A percentile compares a stretch with the other conserved stretches of the same genome.
Conservation (phyloP, 202 grass and related monocot genomes). For the Eragrostis tef region DNA sequence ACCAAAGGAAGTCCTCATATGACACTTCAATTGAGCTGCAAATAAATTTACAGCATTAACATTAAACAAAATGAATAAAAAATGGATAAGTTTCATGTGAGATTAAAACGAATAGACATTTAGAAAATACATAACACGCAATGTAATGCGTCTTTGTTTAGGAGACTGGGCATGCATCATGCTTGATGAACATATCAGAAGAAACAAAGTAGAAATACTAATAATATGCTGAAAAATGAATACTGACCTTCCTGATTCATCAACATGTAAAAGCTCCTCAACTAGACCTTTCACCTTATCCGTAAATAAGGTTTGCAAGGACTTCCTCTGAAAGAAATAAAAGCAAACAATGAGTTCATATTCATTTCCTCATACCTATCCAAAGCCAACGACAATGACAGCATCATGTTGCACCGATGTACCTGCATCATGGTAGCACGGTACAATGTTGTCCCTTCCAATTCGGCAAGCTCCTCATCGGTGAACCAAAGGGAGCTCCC, state of each 20-base stretch:
- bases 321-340: slow-evolving; percentile 60
- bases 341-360: neutral
- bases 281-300: slow-evolving; percentile 77
- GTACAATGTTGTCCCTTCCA: slow-evolving; percentile 83
- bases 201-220: neutral
- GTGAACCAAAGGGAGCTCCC: slow-evolving; percentile 78
- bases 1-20: slow-evolving; percentile 97
- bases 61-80: slow-evolving; percentile 22
- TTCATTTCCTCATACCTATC: neutral
- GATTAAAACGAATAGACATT: slow-evolving; percentile 9
- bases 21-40: slow-evolving; percentile 71
- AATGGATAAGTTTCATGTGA: neutral
- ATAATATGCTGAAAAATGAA: neutral
- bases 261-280: slow-evolving; percentile 64
- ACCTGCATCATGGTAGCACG: slow-evolving; percentile 77
- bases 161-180: neutral
- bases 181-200: neutral
- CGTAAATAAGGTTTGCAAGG: slow-evolving; percentile 56
- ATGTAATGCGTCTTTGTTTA: neutral
- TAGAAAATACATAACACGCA: neutral
- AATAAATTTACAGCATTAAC: slow-evolving; percentile 34
- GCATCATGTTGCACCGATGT: neutral
- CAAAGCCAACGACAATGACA: neutral
- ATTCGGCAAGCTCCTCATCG: slow-evolving; percentile 68
- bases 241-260: slow-evolving; percentile 61